Evolutionary conservation across 305 asterid genomes (phyloP), one percentile per base, ranked within the genome.

Genomic region (Fraxinus angustifolia): DNA sequence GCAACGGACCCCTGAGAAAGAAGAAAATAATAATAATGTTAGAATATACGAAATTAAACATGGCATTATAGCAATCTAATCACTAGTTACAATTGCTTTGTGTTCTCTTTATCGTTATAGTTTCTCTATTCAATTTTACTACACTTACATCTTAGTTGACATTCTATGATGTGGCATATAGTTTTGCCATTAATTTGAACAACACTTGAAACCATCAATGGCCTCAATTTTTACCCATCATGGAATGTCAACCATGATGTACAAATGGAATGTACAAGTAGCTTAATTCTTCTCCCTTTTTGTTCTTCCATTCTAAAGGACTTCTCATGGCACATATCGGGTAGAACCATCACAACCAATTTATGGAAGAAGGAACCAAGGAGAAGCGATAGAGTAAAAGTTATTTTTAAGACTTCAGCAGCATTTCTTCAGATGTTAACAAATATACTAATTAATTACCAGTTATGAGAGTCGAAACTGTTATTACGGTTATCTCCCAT

Each of bases 401-500:
- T 26, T 10, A 23, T 65, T 65, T 62, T 26, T 21, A 28, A 26
- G 73, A 65, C 26, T 28, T 23, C 35, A 21, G 73, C 17, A 26
- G n/a, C 26, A 65, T 65, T 65, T 65, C 73, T 26, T 26, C n/a
- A 26, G 35, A 26, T 3, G n/a, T 26, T 26, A 26, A 65, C n/a
- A 62, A 19, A 62, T 62, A 7, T 8, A 62, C 34, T 62, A 62
- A 62, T 23, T 23, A 53, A 81, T 8, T 85, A 95, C 98, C 99
- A 95, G 85, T 90, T 83, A 85, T 91, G 99, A 62, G 99, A 95
- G 88, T 95, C 99, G 19, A 79, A 91, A 91, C 99, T 95, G 84
- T 91, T 91, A 84, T 94, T 95, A 38, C 99, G 97, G 79, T 95
- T 94, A 92, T 95, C 98, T 75, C 99, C 99, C 90, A 95, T 80